Percentiles rank a stretch among this genome's conserved stretches.
Evolutionary conservation across 345 rosid genomes (phyloP).

Genomic region (Nasturtium officinale): DNA sequence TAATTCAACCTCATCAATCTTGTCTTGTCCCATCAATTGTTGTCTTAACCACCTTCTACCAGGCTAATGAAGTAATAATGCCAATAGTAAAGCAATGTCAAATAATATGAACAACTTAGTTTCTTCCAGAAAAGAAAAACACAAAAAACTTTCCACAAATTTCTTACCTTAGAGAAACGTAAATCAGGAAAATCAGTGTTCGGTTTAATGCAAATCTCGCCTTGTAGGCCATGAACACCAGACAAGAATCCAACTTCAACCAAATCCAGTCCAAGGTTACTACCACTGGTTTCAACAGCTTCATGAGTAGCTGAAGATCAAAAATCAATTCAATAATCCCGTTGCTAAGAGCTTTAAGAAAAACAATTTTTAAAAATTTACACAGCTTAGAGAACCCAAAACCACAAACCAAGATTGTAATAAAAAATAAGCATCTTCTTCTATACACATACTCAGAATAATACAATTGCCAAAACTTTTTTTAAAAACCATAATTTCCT

Average conservation of each 20-base stretch:
- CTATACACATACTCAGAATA: not conserved
- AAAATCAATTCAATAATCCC: not conserved
- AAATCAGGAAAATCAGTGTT: slow-evolving; percentile 84
- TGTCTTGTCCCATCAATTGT: slow-evolving; percentile 61
- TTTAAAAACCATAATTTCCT: not conserved
- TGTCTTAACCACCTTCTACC: slow-evolving; percentile 91
- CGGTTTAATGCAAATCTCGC: slow-evolving; percentile 77
- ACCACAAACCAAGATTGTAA: not conserved
- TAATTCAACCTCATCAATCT: slow-evolving; percentile 70
- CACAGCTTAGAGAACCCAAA: slow-evolving; percentile 25
- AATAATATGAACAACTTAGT: not conserved
- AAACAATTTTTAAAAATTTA: slow-evolving; percentile 26
- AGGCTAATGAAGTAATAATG: slow-evolving; percentile 51
- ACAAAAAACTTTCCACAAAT: not conserved
- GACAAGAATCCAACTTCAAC: slow-evolving; percentile 80
- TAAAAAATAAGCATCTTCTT: too few relatives aligned
- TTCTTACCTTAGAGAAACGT: slow-evolving; percentile 66
- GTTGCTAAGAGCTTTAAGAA: not conserved
- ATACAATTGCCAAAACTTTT: too few relatives aligned
- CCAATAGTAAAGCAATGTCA: not conserved
- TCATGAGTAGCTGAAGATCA: slow-evolving; percentile 54
- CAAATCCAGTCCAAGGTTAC: slow-evolving; percentile 44
- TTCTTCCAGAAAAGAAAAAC: not conserved
- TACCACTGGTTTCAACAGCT: slow-evolving; percentile 49
- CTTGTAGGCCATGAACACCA: slow-evolving; percentile 79